A percentile compares a stretch with the other conserved stretches of the same genome.
phyloP scores from a whole-genome alignment of 495 filamentous ascomycete species.

The Tricharina praecox region DNA sequence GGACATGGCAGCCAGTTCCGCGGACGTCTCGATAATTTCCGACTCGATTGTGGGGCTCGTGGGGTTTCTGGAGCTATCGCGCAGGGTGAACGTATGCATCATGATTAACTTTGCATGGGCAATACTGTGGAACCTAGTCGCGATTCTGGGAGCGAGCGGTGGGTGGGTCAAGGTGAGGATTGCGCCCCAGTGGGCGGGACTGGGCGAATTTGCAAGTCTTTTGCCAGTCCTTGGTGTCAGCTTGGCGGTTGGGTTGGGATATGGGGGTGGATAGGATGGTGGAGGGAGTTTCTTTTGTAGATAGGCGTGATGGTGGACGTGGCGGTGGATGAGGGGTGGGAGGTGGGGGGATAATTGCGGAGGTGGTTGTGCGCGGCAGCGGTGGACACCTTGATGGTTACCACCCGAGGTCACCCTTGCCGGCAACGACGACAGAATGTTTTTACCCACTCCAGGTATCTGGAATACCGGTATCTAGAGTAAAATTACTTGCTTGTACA shows the following conservation, averaged over 20 bases:
- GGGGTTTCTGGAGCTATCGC: conserved; percentile 42
- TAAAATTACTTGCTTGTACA: too few relatives aligned
- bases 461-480: too few relatives aligned
- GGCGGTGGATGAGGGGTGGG: too few relatives aligned
- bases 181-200: conserved; percentile 53
- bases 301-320: too few relatives aligned
- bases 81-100: conserved; percentile 38
- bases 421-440: too few relatives aligned
- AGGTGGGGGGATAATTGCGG: too few relatives aligned
- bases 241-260: conserved; percentile 13
- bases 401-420: too few relatives aligned
- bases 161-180: conserved; percentile 49
- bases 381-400: conserved; percentile 5
- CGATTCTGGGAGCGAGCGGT: conserved; percentile 51
- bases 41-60: conserved; percentile 41
- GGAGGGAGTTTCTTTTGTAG: too few relatives aligned
- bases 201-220: conserved; percentile 65
- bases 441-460: too few relatives aligned
- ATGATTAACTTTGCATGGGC: conserved; percentile 60
- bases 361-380: too few relatives aligned
- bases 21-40: conserved; percentile 51
- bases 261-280: not conserved
- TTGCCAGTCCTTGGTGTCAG: conserved; percentile 51
- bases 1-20: conserved; percentile 49
- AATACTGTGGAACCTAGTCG: conserved; percentile 55